Evolutionary conservation across 352 stramenopile genomes (phyloP), one percentile per base, ranked within the genome.

Genomic region (Aphanomyces astaci): DNA sequence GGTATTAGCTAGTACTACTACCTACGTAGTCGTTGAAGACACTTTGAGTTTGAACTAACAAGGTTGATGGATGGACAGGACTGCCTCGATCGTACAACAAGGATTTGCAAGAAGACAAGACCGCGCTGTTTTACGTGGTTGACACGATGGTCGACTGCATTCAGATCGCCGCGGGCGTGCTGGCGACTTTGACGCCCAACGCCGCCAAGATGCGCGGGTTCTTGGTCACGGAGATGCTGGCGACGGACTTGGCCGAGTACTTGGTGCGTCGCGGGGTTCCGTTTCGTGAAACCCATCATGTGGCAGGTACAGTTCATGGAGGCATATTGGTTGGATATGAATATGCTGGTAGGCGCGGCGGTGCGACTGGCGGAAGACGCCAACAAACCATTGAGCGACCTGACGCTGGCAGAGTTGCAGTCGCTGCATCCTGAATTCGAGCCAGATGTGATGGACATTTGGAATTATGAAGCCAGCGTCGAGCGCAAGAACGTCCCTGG

Each of bases 251-350:
- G 72, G 97, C 97, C 46, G 97, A 99, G 79, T 99, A 99, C 78
- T 86, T 99, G 46, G 97, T 99, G 43, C 89, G 96, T 73, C 98
- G 98, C 76, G 96, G 96, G 54, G 96, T 99, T 31, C 97, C 97
- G 28, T 99, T 99, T 85, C 94, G 97, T 72, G 96, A 99, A 80
- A 99, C 96, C n/a, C 97, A 99, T 84, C 97, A 99, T 82, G 98
- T 99, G 52, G 90, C 92, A n/a, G 48, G 48, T 55, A 55, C 25
- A 1, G 28, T 11, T 55, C n/a, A 55, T 30, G 48, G 13, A 17
- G 13, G 10, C 48, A 55, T 24, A 46, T 10, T 55, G 9, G 17
- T 28, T 0, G 13, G 25, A 28, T 11, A 55, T 24, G 22, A 17
- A 55, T 55, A 28, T 13, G 19, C 22, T 22, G 19, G 17, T 55